Conservation (phyloP, 1,284 basidiomycete species). For the Ganoderma sp. region DNA sequence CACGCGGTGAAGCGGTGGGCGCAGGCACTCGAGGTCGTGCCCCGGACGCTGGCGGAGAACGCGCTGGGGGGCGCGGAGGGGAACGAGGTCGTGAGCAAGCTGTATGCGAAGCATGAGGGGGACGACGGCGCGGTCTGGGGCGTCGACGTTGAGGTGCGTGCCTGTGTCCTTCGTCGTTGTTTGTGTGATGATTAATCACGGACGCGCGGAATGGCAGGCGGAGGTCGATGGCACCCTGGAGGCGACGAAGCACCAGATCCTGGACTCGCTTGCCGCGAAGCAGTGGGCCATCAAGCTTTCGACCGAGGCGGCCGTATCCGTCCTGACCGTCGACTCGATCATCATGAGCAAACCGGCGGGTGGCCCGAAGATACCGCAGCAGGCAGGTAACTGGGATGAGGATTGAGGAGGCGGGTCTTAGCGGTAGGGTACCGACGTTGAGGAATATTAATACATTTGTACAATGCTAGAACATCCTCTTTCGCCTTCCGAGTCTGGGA, state of each 20-base stretch:
- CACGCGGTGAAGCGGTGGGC: slow-evolving; percentile 95
- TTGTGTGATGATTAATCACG: background rate
- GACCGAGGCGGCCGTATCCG: slow-evolving; percentile 93
- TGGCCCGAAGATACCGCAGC: slow-evolving; percentile 83
- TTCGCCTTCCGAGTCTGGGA: background rate
- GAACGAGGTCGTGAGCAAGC: slow-evolving; percentile 87
- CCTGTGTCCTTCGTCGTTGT: background rate
- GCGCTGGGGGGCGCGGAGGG: slow-evolving; percentile 89
- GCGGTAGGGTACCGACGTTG: slow-evolving; percentile 28
- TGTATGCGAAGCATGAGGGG: slow-evolving; percentile 90
- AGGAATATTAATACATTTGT: slow-evolving; percentile 32
- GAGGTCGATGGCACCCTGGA: slow-evolving; percentile 79
- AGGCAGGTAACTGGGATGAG: slow-evolving; percentile 83
- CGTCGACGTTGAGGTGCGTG: slow-evolving; percentile 88
- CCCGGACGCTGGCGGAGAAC: slow-evolving; percentile 94
- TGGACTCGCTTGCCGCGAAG: slow-evolving; percentile 88
- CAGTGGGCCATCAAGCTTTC: slow-evolving; percentile 89
- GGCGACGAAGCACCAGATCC: slow-evolving; percentile 68
- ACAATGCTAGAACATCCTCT: slow-evolving; percentile 27
- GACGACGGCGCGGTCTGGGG: slow-evolving; percentile 78
- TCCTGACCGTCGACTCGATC: slow-evolving; percentile 96
- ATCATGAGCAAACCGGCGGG: slow-evolving; percentile 97
- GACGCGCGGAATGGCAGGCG: slow-evolving; percentile 48
- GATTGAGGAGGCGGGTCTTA: slow-evolving; percentile 39
- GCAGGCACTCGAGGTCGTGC: slow-evolving; percentile 90